Evolutionary conservation across 768 basidiomycete species (phyloP), one percentile per base, ranked within the genome.

Genomic region (Kwoniella botswanensis): DNA sequence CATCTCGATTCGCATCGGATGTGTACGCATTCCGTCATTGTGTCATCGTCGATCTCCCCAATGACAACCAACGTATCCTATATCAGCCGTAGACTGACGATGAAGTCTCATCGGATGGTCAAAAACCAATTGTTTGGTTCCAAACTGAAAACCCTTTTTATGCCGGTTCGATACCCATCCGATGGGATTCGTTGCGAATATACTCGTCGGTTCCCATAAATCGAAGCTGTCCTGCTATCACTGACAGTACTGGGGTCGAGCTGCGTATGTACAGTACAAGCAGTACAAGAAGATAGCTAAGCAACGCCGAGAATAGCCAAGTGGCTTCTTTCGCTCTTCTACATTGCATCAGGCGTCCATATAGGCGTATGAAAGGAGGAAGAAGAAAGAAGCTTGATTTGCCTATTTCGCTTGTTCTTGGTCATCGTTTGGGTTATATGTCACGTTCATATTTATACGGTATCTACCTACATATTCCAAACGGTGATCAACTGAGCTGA

Each of bases 241-340:
- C 7, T 9, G 26, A 26, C 26, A 26, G 26, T 35, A 35, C 35
- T 35, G 35, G 35, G 35, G 35, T 35, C 7, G 35, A 35, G 46
- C 46, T 50, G 46, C 46, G 46, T 11, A 35, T 35, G 35, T 50
- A 18, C 46, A 50, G 46, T 50, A 18, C 46, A 15, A 15, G 4
- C 26, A 26, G 26, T 26, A 26, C 26, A 26, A 26, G 26, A 50
- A 4, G 46, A 50, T 18, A 13, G 18, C 46, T 50, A 50, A 50
- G 46, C 46, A 50, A 18, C 18, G 57, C 57, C 26, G 57, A 58
- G 57, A 41, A 56, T 56, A 58, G 57, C 57, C 57, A 58, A 58
- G 57, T 24, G 29, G 57, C 57, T 58, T 58, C 26, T 10, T 26
- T 15, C 22, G 18, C 46, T 50, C 35, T 35, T 35, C 3, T 50